phyloP scores from a whole-genome alignment of 1,139 yeast species.

The Blastobotrys proliferans region DNA sequence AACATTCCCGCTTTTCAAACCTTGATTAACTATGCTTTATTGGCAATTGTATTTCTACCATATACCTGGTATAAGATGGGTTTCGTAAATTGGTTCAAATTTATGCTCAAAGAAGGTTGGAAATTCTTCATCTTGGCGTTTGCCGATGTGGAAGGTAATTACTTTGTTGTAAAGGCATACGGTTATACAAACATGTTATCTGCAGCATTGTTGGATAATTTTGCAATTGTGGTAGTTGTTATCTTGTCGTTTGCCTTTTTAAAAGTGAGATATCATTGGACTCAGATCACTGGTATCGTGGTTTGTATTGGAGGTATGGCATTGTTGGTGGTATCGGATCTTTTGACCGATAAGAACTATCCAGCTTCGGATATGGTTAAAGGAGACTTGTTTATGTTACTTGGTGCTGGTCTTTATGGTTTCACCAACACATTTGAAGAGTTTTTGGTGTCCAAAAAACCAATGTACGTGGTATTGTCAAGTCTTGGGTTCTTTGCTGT shows the following conservation, averaged over 20 bases:
- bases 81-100: slow-evolving; percentile 31
- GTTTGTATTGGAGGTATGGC: slow-evolving; percentile 43
- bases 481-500: slow-evolving; percentile 41
- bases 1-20: slow-evolving; percentile 44
- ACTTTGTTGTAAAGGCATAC: slow-evolving; percentile 43
- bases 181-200: slow-evolving; percentile 41
- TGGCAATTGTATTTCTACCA: slow-evolving; percentile 39
- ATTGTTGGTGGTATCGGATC: slow-evolving; percentile 40
- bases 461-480: slow-evolving; percentile 43
- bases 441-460: slow-evolving; percentile 42
- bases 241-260: slow-evolving; percentile 39
- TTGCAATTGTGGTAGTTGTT: slow-evolving; percentile 44
- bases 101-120: slow-evolving; percentile 39
- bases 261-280: slow-evolving; percentile 44
- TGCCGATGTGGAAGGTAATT: slow-evolving; percentile 45
- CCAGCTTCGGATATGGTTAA: slow-evolving; percentile 38
- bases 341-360: slow-evolving; percentile 39
- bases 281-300: slow-evolving; percentile 40
- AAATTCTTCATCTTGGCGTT: slow-evolving; percentile 41
- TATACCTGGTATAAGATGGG: slow-evolving; percentile 39
- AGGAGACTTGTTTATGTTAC: slow-evolving; percentile 42
- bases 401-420: slow-evolving; percentile 45
- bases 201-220: slow-evolving; percentile 42
- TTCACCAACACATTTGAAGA: slow-evolving; percentile 42
- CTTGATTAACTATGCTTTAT: slow-evolving; percentile 38